Conservation (phyloP, 1,284 basidiomycete genomes). For the Rhizoctonia solani region DNA sequence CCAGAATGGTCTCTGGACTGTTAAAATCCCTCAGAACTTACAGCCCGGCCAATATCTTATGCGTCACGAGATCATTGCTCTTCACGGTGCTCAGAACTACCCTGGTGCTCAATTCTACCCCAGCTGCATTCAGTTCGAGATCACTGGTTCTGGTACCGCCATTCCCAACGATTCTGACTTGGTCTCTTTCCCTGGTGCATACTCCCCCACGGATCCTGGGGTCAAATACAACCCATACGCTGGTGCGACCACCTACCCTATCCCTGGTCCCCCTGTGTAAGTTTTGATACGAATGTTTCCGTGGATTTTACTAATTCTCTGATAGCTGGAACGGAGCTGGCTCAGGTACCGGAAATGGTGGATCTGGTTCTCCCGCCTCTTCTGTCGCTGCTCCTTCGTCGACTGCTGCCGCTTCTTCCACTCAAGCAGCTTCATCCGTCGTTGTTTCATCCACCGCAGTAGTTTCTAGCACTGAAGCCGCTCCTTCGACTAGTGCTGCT, state of each 20-base stretch:
- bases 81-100: constrained; percentile 41
- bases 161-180: constrained; percentile 18
- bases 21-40: constrained; percentile 17
- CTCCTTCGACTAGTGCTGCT: background rate
- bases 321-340: background rate
- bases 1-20: constrained; percentile 20
- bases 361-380: background rate
- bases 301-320: background rate
- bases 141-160: constrained; percentile 27
- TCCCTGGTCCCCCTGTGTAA: constrained; percentile 40
- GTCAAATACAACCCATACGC: constrained; percentile 45
- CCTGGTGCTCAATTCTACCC: constrained; percentile 44
- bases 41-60: constrained; percentile 34
- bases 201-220: constrained; percentile 49
- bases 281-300: background rate
- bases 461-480: background rate
- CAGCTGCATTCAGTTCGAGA: constrained; percentile 22
- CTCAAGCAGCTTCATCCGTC: too few species aligned
- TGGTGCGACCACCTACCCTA: constrained; percentile 47
- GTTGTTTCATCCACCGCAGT: background rate
- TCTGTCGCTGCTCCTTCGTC: background rate
- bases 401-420: background rate
- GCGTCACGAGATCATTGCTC: constrained; percentile 23
- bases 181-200: constrained; percentile 31
- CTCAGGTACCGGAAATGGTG: background rate